Base-by-base conservation (phyloP, 2,329 filamentous ascomycete species). In the Botrytis sinoallii region DNA sequence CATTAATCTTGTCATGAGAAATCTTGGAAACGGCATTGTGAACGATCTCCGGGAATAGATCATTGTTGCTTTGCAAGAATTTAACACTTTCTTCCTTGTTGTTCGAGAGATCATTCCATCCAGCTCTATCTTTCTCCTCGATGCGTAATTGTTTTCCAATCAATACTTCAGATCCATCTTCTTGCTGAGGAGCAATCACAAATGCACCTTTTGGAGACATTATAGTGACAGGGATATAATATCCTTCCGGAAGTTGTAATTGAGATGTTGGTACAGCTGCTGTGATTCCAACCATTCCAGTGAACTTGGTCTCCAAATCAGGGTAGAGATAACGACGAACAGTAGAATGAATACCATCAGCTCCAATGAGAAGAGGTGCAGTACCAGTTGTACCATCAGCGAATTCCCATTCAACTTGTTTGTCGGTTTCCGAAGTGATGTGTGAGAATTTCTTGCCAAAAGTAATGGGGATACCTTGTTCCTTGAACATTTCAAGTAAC, bases 331-430 rank as follows among this genome's bases (percentile, higher is more conserved):
- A 85, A 5, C 81, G 83, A 4, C 88, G 84, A 0, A 90, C 86
- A 0, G 81, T 82, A 0, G 88, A 89, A 77, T 90, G 87, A 68
- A 90, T 90, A 1, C 89, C 88, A 74, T 91, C 88, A 0, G 87
- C 86, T 0, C 88, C 88, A 25, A 90, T 82, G 0, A 91, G 83
- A 20, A 88, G 77, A 3, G 81, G 76, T 0, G 86, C 85, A 0
- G 76, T 79, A 1, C 77, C 81, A 0, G 78, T 81, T 0, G 82
- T 82, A 1, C 86, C 87, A 71, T 88, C 85, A 0, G 79, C 79
- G 72, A 89, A 87, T 20, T 82, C 82, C 76, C 86, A 86, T 0
- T 80, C 83, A 0, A 89, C 85, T 0, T 78, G 78, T 0, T 83
- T 73, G 0, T 82, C 80, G 0, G 80, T 81, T 71, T 88, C 85